Conservation (phyloP, 371 early-diverging fungal species). For the Vairimorpha apis region DNA sequence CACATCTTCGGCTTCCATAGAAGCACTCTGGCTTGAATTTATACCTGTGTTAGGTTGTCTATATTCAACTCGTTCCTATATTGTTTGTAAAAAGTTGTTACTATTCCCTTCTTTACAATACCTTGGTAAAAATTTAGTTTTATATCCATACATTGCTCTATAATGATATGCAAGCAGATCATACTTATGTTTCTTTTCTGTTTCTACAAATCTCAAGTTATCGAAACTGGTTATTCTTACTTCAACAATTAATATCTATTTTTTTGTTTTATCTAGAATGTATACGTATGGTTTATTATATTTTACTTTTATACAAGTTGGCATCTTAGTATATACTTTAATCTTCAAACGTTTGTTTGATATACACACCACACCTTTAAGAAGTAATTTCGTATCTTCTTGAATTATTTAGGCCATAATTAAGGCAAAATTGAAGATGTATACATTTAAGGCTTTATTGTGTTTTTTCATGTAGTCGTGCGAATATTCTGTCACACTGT, state of each 20-base stretch:
- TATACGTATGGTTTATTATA: background rate
- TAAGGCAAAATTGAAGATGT: background rate
- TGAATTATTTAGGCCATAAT: background rate
- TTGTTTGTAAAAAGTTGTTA: background rate
- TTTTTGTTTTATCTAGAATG: background rate
- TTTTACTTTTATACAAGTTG: background rate
- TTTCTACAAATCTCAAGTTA: background rate
- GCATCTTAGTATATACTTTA: background rate
- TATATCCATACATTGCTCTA: background rate
- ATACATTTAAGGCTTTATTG: background rate
- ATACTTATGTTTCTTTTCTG: background rate
- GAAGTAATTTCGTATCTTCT: background rate
- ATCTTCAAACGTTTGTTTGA: background rate
- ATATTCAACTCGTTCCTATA: too few species aligned
- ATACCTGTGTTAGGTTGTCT: too few species aligned
- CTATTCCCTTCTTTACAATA: background rate
- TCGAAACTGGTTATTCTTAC: conserved; percentile 2
- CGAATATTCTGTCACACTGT: background rate
- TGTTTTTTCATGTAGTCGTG: background rate
- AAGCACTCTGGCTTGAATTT: too few species aligned
- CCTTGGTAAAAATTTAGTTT: background rate
- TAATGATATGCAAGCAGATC: background rate
- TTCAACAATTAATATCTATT: background rate
- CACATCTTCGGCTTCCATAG: too few species aligned
- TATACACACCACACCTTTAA: background rate